Base-by-base conservation (phyloP, 2,329 filamentous ascomycete genomes). In the Microsporum ferrugineum region DNA sequence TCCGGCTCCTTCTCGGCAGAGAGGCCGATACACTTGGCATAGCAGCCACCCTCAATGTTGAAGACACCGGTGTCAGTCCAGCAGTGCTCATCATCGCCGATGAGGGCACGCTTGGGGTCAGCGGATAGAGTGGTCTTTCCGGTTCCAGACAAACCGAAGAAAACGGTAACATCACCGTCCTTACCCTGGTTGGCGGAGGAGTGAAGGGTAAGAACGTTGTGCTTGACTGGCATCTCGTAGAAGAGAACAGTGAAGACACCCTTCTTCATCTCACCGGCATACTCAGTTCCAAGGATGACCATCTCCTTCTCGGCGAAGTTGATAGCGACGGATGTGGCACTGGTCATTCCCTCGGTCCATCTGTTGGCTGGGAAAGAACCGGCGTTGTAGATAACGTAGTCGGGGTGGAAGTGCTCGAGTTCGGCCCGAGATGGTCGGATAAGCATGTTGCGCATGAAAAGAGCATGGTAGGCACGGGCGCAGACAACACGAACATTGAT, bases 401-500 rank as follows among this genome's bases (percentile, higher is more conserved):
- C 92, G 70, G 94, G 94, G 78, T 96, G 89, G 85, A 99, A 99
- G 79, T 90, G 85, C 80, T 96, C 88, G 60, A 99, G 87, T 82
- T 99, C 91, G 78, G 95, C 89, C 65, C 84, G 84, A 59, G 86
- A 82, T 65, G 94, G 94, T 69, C 94, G 88, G 81, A 99, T 99
- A 73, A 99, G 88, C 94, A 99, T 99, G 84, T 99, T 99, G 74
- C 91, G 89, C 94, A 99, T 99, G 86, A 99, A 99, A 67, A 99
- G 85, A 65, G 94, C 94, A 84, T 99, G 94, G 84, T 99, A 99
- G 77, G 94, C 94, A 75, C 94, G 91, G 68, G 94, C 94, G 80
- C 94, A 99, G 73, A 99, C 91, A 66, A 99, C 92, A 72, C 94
- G 91, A 71, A 99, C 94, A 71, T 87, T 89, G 80, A 99, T 97